Evolutionary conservation across 768 basidiomycete genomes (phyloP), one percentile per base, ranked within the genome.

Genomic region (Mycena galopus): DNA sequence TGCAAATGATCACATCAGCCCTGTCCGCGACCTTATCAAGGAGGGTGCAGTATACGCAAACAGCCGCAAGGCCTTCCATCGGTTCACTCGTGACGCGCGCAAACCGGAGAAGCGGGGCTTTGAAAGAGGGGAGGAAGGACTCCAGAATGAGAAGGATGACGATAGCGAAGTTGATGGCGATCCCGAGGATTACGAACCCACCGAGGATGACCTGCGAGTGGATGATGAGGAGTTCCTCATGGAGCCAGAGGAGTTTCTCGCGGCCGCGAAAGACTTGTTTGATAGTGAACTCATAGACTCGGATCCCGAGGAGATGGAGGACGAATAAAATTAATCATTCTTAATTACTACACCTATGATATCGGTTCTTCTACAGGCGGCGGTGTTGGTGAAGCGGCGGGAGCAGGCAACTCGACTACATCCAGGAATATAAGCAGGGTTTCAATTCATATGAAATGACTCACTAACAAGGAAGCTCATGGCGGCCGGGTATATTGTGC

Each of bases 21-120:
- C 51, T 0, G 70, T 58, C 0, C 70, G 75, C 6, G 74, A 71
- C 60, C 58, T 75, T 1, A 37, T 75, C 16, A 25, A 58, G 11
- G 65, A 63, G 16, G 73, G 74, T 1, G 69, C 66, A 3, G 21
- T 33, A 29, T 72, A 75, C 56, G 47, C 62, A 6, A 68, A 67
- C 57, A 67, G 11, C 16, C 68, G 65, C 8, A 65, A 65, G 27
- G 67, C 67, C 3, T 70, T 70, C 33, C 37, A 30, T 0, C 61
- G 61, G 0, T 70, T 70, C 50, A 64, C 69, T 23, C 69, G 69
- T 1, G 69, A 70, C 39, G 39, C 55, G 11, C 69, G 69, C 23
- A 37, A 29, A 9, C 35, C 67, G 4, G 69, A 63, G 35, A 71
- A 27, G 39, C 62, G 55, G 19, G 61, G 63, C 2, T 62, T 44